Conservation (phyloP, 106 monocot species). For the Dactylorhiza incarnata region DNA sequence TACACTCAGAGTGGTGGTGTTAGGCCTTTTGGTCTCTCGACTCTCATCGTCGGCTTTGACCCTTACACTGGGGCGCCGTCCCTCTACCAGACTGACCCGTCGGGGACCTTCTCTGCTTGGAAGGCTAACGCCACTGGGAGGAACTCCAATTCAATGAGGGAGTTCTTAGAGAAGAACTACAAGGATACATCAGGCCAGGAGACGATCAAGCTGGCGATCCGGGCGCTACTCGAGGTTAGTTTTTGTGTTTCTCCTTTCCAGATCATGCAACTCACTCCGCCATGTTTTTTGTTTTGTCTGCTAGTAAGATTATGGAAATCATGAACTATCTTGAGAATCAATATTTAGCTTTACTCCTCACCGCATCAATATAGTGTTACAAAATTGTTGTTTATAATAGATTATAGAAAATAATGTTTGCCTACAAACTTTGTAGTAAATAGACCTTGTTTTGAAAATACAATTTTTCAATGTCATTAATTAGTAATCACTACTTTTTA, state of each 20-base stretch:
- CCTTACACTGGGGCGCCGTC: conserved; percentile 58
- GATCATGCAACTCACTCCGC: not conserved
- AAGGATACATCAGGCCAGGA: conserved; percentile 86
- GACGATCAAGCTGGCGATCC: conserved; percentile 77
- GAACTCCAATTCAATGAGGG: conserved; percentile 89
- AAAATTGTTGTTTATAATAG: too few relatives aligned
- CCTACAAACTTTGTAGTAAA: too few relatives aligned
- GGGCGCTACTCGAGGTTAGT: conserved; percentile 75
- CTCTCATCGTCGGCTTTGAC: too few relatives aligned
- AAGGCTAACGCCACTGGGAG: conserved; percentile 96
- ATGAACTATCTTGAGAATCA: not conserved
- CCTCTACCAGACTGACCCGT: conserved; percentile 92
- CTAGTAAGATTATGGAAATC: too few relatives aligned
- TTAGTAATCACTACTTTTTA: too few relatives aligned
- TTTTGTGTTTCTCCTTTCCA: not conserved
- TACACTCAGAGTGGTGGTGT: conserved; percentile 97
- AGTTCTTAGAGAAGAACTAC: conserved; percentile 90
- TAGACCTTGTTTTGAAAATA: too few relatives aligned
- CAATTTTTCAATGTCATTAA: too few relatives aligned
- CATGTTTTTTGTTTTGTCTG: not conserved
- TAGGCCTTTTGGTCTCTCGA: conserved; percentile 84
- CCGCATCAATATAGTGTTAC: not conserved
- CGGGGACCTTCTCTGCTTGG: conserved; percentile 92
- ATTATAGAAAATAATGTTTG: too few relatives aligned
- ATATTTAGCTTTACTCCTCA: not conserved